Evolutionary conservation across 2,329 filamentous ascomycete genomes (phyloP), one percentile per base, ranked within the genome.

Genomic region (Thelonectria blattea): DNA sequence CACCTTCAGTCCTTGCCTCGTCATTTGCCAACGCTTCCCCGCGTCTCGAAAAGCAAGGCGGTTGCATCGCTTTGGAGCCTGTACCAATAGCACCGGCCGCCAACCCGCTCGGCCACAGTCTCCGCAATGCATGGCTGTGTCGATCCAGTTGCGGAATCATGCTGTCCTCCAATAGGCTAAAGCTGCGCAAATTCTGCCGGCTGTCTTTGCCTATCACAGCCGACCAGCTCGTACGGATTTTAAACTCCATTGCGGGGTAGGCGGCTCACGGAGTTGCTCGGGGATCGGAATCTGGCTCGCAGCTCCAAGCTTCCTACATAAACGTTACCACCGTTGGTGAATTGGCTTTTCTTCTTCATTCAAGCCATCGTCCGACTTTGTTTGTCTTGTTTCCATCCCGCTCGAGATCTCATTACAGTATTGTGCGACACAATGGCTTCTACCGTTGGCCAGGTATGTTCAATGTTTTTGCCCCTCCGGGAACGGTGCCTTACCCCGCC

Each of bases 371-470:
- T 34, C 55, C 59, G 47, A 47, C 34, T 52, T 52, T 45, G 27
- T 27, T 47, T 49, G 56, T 48, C 48, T 50, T 50, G 53, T 62
- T 60, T 55, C 56, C 45, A 30, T 58, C 58, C 50, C 59, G 52
- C 61, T 56, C 45, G 52, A 49, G 50, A 60, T 58, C 56, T 60
- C 53, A 64, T 57, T 27, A 51, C 51, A 53, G 65, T 65, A 58
- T 59, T 52, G 56, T 46, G 46, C 54, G 51, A 66, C 59, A 75
- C 61, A 65, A 83, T 83, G 81, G 78, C 80, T 71, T 79, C 79
- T 64, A 85, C 82, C 52, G 80, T 74, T 68, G 82, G 82, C 74
- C 82, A 84, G 80, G 82, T 84, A 71, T 61, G 77, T 73, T 45
- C 5, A 39, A 41, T 12, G 37, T 18, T 50, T 37, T 37, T 63